A percentile compares a stretch with the other conserved stretches of the same genome.
These are phyloP conservation scores for Penicillium silybi DNA, from an alignment of 495 filamentous ascomycete genomes.

Conservation along the genomic window DNA sequence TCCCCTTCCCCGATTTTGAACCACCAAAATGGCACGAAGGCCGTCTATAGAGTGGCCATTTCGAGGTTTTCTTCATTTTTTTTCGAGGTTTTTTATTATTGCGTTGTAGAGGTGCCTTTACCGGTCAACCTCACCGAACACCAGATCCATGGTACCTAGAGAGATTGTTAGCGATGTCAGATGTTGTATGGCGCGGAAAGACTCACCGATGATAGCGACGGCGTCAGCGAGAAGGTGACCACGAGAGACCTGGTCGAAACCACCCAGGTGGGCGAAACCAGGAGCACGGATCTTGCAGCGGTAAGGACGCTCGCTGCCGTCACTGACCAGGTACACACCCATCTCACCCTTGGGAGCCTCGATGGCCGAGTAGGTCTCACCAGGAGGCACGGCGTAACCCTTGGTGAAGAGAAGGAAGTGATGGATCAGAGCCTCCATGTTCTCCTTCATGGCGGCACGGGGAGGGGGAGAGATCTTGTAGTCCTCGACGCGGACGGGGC, in stretches of 20 bases:
- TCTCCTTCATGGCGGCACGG: constrained; percentile 98
- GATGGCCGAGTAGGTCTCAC: constrained; percentile 96
- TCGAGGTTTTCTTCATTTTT: constrained; percentile 23
- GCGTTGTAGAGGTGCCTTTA: constrained; percentile 33
- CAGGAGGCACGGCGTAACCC: constrained; percentile 95
- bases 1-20: constrained; percentile 14
- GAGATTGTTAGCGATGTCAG: constrained; percentile 7
- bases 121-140: constrained; percentile 68
- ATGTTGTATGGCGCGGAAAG: background rate
- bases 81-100: constrained; percentile 24
- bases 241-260: constrained; percentile 87
- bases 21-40: constrained; percentile 13
- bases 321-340: constrained; percentile 95
- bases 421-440: constrained; percentile 99
- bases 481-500: constrained; percentile 91
- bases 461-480: constrained; percentile 98
- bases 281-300: constrained; percentile 96
- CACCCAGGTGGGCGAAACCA: constrained; percentile 91
- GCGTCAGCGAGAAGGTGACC: constrained; percentile 96
- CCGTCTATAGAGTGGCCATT: constrained; percentile 24
- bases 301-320: constrained; percentile 94
- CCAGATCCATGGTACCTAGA: constrained; percentile 77
- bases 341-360: constrained; percentile 99
- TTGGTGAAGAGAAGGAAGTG: constrained; percentile 99
- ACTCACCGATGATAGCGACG: constrained; percentile 82